Evolutionary conservation across 2,329 filamentous ascomycete species (phyloP), one percentile per base, ranked within the genome.

Genomic region (Xylariaceae sp.): DNA sequence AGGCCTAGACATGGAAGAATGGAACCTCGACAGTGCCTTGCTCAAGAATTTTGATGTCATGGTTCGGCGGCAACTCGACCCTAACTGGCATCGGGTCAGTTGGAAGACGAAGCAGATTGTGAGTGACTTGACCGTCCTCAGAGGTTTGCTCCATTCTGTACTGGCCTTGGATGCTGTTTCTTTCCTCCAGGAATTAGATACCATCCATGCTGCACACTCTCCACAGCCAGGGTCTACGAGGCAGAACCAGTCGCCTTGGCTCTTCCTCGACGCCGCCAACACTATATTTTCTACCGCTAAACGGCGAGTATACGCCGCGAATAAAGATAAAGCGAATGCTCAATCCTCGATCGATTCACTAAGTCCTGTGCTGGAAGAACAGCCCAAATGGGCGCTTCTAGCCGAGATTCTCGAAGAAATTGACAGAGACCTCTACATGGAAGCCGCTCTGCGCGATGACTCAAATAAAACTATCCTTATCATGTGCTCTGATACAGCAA

Each of bases 91-190:
- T 76, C 86, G 94, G 56, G 90, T 96, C 55, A 97, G 89, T 73
- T 96, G 90, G 81, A 92, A 94, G 74, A 97, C 93, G 1, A 90
- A 89, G 68, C 92, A 97, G 74, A 96, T 99, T 66, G 93, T 96
- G 58, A 88, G 87, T 68, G 94, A 97, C 71, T 74, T 99, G 66
- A 88, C 88, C 0, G 86, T 96, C 15, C 80, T 99, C 44, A 84
- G 93, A 59, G 86, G 85, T 18, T 88, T 97, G 73, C 81, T 99
- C 13, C 88, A 93, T 74, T 88, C 80, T 41, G 79, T 99, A 17
- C 81, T 99, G 30, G 88, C 88, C 1, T 90, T 94, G 66, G 94
- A 99, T 73, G 87, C 91, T 17, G 91, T 97, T 39, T 90, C 89
- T 4, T 96, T 99, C 72, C 84, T 96, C 61, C 90, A 93, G 71